A percentile compares a stretch with the other conserved stretches of the same genome.
These are phyloP conservation scores for Tephrocybe sp. DNA, from an alignment of 768 basidiomycete species.

Conservation along the genomic window DNA sequence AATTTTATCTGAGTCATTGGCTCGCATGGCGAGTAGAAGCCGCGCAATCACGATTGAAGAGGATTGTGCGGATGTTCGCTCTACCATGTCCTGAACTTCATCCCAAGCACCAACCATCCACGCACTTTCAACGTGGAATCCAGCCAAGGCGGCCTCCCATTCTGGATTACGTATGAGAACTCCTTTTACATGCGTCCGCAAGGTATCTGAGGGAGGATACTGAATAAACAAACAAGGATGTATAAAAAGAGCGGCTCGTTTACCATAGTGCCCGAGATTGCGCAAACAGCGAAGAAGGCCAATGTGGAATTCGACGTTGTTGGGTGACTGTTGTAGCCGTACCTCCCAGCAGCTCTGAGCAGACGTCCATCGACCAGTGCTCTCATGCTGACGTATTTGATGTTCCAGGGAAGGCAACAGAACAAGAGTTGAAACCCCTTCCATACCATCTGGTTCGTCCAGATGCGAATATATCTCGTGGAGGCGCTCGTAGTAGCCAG, in stretches of 20 bases:
- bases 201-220: no score
- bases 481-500: conserved; percentile 80
- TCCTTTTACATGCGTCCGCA: conserved; percentile 92
- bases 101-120: conserved; percentile 97
- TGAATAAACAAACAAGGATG: no score
- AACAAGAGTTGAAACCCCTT: conserved; percentile 88
- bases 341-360: conserved; percentile 99
- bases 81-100: conserved; percentile 65
- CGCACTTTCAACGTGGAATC: conserved; percentile 89
- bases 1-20: conserved; percentile 45
- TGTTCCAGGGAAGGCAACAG: conserved; percentile 89
- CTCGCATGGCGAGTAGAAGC: conserved; percentile 76
- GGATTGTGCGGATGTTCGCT: conserved; percentile 44
- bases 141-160: conserved; percentile 75
- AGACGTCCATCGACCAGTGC: conserved; percentile 94
- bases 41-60: conserved; percentile 74
- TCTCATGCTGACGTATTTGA: conserved; percentile 97
- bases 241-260: no score
- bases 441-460: conserved; percentile 99
- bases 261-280: conserved; percentile 96
- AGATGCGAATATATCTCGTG: conserved; percentile 96
- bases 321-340: conserved; percentile 82
- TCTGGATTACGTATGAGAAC: conserved; percentile 81
- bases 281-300: conserved; percentile 88
- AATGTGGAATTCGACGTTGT: conserved; percentile 85